Evolutionary conservation across 2,329 filamentous ascomycete species (phyloP), one percentile per base, ranked within the genome.

Genomic region (Juglanconis juglandina): DNA sequence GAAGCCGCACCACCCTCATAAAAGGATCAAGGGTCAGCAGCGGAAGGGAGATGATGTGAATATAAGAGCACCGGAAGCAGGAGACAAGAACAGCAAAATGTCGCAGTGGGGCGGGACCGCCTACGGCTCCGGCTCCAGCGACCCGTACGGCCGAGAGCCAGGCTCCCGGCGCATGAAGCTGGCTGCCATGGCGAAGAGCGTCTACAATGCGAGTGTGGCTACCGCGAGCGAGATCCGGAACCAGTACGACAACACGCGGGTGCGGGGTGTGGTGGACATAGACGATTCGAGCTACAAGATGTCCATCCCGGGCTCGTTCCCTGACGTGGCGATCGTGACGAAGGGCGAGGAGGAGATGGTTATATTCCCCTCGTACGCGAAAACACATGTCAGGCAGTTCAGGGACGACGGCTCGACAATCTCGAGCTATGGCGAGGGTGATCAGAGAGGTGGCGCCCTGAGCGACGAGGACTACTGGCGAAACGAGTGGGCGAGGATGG

Each of bases 311-410:
- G 90, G 89, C 0, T 86, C 88, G 1, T 97, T 96, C 69, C 91
- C 92, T 0, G 89, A 96, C 66, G 89, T 91, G 17, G 85, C 89
- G n/a, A 90, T 96, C 62, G 85, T 89, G 14, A 84, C 87, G 10
- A 87, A 87, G 63, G 93, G 91, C 11, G 85, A 92, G 62, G 92
- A 97, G 72, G 91, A 98, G 76, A 91, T 99, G 87, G 86, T 99
- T 9, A 73, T 99, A 32, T 99, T 99, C 67, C 95, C 95, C 0
- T 97, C 92, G 56, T 99, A 99, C 72, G 92, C 91, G 8, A 87
- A 93, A 70, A 82, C 81, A 63, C 89, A 96, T 71, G 73, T 84
- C 39, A 88, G 81, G 61, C 87, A 94, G 72, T 75, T 82, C 44
- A 87, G 76, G 70, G 72, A 74, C 64, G 73, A 73, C n/a, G 75